Base-by-base conservation (phyloP, 805 yeast genomes). In the Osmozyma mogii region DNA sequence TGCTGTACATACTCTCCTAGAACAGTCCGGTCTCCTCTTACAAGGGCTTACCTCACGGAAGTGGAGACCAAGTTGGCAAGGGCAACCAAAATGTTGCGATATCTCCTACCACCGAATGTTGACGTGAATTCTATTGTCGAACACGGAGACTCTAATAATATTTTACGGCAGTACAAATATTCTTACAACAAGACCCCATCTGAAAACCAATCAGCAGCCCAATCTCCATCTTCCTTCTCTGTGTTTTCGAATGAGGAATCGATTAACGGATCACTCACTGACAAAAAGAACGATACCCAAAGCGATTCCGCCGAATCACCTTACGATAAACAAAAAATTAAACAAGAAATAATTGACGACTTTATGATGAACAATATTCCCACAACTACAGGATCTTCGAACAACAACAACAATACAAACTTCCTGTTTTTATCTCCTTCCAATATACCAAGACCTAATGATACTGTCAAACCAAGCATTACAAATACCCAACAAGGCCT, bases 1-100 rank as follows among this genome's bases (percentile, higher is more conserved):
- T 69, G 70, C 18, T 84, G 95, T 52, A 56, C 72, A 2, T 84
- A 84, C 48, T 78, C 88, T 14, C 95, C 95, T 10, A 65, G 82
- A 36, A 70, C 78, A 2, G 78, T 80, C 19, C 62, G 95, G 31
- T 76, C 89, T 4, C 95, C 95, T 0, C 57, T 84, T 32, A 84
- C 95, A 0, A 61, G 95, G 41, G 84, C 81, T 4, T 80, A 83
- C 56, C 58, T 84, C 40, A 84, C 94, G 10, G 70, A 70, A 30
- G 85, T 84, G 17, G 95, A 84, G 52, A 68, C 61, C 32, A 47
- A 50, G 33, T 56, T 58, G 17, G 43, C 41, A 26, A 44, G 45
- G 13, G 47, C 58, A 33, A 55, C 58, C 25, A 45, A 45, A 24
- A 32, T 62, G 34, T 30, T 64, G 23, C 44, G 49, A 18, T 61